These are phyloP conservation scores for Ceratocystis huliohia DNA, from an alignment of 2,329 filamentous ascomycete genomes.

Conservation along the genomic window DNA sequence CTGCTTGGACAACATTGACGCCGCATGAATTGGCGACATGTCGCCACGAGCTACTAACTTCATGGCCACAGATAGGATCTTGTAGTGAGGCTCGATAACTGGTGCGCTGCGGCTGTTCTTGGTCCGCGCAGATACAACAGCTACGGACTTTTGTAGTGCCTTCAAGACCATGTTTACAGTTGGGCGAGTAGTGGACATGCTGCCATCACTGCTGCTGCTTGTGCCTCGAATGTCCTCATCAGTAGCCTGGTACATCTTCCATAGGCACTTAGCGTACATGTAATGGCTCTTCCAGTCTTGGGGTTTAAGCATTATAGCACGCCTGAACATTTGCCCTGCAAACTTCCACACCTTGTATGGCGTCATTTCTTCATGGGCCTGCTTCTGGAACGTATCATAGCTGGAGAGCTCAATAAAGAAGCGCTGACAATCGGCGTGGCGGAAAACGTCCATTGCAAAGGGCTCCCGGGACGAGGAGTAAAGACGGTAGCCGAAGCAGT, in stretches of 20 bases:
- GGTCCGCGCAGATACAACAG: conserved; percentile 38
- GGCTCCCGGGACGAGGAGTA: conserved; percentile 50
- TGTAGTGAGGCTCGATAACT: conserved; percentile 84
- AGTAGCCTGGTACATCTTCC: conserved; percentile 48
- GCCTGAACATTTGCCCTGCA: conserved; percentile 43
- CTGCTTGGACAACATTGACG: conserved; percentile 42
- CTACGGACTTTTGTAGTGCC: conserved; percentile 39
- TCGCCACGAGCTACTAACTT: conserved; percentile 56
- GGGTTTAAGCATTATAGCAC: conserved; percentile 42
- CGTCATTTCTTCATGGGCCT: conserved; percentile 43
- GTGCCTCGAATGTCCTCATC: conserved; percentile 32
- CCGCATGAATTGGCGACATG: conserved; percentile 37
- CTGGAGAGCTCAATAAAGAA: conserved; percentile 43
- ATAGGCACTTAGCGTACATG: conserved; percentile 50
- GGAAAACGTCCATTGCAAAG: conserved; percentile 50
- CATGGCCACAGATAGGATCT: conserved; percentile 68
- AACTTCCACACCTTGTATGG: conserved; percentile 51
- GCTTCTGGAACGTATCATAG: conserved; percentile 39
- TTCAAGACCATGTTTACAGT: conserved; percentile 34
- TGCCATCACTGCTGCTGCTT: conserved; percentile 14
- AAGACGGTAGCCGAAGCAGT: conserved; percentile 49
- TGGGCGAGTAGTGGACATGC: conserved; percentile 25
- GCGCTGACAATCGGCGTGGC: conserved; percentile 43
- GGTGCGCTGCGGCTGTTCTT: conserved; percentile 55
- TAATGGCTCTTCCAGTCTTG: conserved; percentile 49